These are phyloP conservation scores for Rhodotorula taiwanensis DNA, from an alignment of 768 basidiomycete genomes.

Conservation along the genomic window DNA sequence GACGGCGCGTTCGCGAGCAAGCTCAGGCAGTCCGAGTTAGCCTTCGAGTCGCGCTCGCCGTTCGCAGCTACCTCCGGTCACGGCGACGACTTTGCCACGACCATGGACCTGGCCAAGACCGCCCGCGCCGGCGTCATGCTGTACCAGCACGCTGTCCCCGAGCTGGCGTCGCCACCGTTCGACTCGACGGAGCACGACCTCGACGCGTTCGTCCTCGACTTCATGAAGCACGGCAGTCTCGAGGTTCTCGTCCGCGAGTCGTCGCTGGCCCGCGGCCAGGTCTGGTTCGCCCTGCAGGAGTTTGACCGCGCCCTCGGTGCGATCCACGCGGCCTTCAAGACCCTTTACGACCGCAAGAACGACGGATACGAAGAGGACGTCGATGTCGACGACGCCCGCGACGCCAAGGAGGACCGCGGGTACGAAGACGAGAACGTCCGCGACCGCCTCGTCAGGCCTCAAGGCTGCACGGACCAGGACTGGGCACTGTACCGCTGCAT, in stretches of 20 bases:
- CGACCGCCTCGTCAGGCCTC: conserved; percentile 19
- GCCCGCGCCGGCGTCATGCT: conserved; percentile 55
- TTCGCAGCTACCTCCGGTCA: conserved; percentile 67
- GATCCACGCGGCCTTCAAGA: conserved; percentile 38
- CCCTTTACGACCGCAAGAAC: conserved; percentile 16
- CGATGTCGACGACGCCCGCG: conserved; percentile 33
- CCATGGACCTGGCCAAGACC: conserved; percentile 54
- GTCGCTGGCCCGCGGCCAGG: conserved; percentile 50
- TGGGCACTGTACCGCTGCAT: conserved; percentile 26
- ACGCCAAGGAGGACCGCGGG: not conserved
- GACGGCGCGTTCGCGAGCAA: conserved; percentile 45
- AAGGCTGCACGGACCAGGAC: conserved; percentile 16
- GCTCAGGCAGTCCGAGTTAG: conserved; percentile 48
- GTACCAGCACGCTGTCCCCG: conserved; percentile 58
- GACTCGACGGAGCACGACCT: conserved; percentile 43
- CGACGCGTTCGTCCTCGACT: conserved; percentile 64
- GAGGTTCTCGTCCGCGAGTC: conserved; percentile 32
- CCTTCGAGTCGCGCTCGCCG: conserved; percentile 52
- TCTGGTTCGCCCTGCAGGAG: conserved; percentile 51
- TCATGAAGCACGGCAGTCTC: conserved; percentile 59
- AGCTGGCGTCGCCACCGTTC: conserved; percentile 30
- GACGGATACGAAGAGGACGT: conserved; percentile 11
- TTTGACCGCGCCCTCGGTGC: conserved; percentile 46
- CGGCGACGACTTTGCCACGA: conserved; percentile 52
- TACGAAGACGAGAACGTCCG: not conserved